Conservation (phyloP, 192 early-diverging fungal species). For the Lobulomyces angularis region DNA sequence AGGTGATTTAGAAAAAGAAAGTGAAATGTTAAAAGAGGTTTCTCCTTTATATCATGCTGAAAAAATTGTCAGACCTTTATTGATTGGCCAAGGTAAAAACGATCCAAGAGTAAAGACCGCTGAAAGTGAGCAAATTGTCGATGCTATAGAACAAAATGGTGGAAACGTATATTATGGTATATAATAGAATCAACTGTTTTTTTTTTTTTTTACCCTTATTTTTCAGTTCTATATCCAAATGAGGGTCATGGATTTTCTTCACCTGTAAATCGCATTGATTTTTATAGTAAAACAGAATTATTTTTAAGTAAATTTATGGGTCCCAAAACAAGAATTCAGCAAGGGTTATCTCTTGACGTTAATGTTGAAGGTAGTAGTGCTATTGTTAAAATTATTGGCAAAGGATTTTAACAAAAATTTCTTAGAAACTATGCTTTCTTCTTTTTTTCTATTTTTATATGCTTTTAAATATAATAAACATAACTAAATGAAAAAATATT, state of each 20-base stretch:
- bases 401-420: no score
- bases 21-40: constrained; percentile 9
- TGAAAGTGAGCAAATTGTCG: constrained; percentile 27
- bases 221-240: constrained; percentile 22
- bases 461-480: no score
- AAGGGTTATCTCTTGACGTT: no score
- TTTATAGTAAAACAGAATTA: constrained; percentile 14
- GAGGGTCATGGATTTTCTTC: constrained; percentile 27
- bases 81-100: constrained; percentile 26
- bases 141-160: constrained; percentile 12
- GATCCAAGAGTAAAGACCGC: constrained; percentile 29
- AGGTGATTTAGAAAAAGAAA: constrained; percentile 18
- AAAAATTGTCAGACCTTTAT: constrained; percentile 19
- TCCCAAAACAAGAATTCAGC: no score
- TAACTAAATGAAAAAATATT: no score
- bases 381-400: no score
- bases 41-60: constrained; percentile 20
- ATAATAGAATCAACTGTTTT: no score
- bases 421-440: no score
- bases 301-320: constrained; percentile 21
- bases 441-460: no score
- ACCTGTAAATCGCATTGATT: constrained; percentile 24
- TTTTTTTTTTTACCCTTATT: no score
- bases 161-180: constrained; percentile 20
- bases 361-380: no score